Percentiles rank a stretch among this genome's conserved stretches.
These are phyloP conservation scores for Grigorovia transvaalensis DNA, from an alignment of 805 yeast genomes.

Conservation along the genomic window DNA sequence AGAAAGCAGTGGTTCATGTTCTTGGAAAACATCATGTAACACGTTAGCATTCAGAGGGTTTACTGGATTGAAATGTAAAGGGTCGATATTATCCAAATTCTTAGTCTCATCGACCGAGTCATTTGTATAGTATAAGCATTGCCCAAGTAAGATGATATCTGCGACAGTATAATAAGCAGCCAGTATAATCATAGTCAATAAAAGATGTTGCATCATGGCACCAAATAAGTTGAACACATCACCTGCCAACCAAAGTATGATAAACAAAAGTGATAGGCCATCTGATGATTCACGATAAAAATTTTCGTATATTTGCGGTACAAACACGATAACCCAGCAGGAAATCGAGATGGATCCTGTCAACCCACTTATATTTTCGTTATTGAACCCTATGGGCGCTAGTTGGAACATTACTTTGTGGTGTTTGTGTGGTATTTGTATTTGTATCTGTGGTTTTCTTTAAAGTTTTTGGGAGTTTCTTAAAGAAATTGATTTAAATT, in stretches of 20 bases:
- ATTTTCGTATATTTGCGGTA: constrained; percentile 92
- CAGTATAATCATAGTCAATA: constrained; percentile 88
- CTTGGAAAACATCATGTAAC: constrained; percentile 36
- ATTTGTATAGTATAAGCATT: constrained; percentile 56
- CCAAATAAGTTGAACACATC: constrained; percentile 92
- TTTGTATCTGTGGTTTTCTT: not conserved
- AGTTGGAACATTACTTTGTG: constrained; percentile 8
- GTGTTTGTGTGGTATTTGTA: not conserved
- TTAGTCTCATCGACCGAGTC: constrained; percentile 27
- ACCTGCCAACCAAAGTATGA: constrained; percentile 85
- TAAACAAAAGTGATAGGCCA: constrained; percentile 78
- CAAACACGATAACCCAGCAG: constrained; percentile 96
- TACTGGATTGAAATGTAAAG: constrained; percentile 78
- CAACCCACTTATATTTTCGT: constrained; percentile 67
- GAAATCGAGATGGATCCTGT: constrained; percentile 77
- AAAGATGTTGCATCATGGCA: constrained; percentile 76
- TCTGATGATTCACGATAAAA: constrained; percentile 78
- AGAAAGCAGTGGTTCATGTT: constrained; percentile 22
- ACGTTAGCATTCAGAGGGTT: constrained; percentile 70
- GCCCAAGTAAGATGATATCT: constrained; percentile 72
- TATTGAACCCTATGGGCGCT: constrained; percentile 48
- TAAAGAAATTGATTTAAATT: no score
- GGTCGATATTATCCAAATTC: constrained; percentile 36
- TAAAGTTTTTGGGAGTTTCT: not conserved
- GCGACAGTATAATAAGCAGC: constrained; percentile 91